phyloP scores from a whole-genome alignment of 2,329 filamentous ascomycete genomes.

The Xylaria sp. region DNA sequence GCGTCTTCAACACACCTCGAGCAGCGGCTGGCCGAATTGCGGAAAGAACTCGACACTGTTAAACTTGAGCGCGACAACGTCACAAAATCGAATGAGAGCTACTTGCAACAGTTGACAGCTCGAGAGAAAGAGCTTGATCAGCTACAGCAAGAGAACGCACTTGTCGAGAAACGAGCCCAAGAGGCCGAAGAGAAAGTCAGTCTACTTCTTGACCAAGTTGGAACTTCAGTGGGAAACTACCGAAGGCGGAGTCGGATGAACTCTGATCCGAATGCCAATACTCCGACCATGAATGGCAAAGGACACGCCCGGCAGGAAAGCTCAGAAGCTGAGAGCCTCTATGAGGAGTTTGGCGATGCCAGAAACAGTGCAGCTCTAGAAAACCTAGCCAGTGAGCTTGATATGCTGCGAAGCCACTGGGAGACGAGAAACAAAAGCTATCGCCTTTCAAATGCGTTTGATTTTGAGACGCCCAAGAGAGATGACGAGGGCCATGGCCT shows the following conservation, averaged over 20 bases:
- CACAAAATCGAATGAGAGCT: conserved; percentile 60
- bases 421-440: conserved; percentile 96
- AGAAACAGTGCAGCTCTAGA: conserved; percentile 80
- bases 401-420: conserved; percentile 91
- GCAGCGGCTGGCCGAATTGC: conserved; percentile 73
- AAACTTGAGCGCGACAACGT: conserved; percentile 75
- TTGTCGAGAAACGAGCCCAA: conserved; percentile 83
- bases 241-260: conserved; percentile 77
- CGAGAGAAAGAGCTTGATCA: conserved; percentile 79
- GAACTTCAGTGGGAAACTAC: conserved; percentile 93
- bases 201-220: conserved; percentile 92
- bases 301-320: conserved; percentile 62
- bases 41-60: conserved; percentile 73
- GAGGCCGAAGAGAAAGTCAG: conserved; percentile 96
- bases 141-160: conserved; percentile 82
- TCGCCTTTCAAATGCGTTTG: conserved; percentile 87
- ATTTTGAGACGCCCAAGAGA: conserved; percentile 73
- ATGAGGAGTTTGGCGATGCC: conserved; percentile 66
- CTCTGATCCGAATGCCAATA: conserved; percentile 58
- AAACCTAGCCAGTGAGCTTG: conserved; percentile 89
- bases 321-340: conserved; percentile 71
- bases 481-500: conserved; percentile 58
- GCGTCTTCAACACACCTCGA: conserved; percentile 76
- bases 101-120: conserved; percentile 69
- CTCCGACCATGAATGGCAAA: conserved; percentile 49